Evolutionary conservation across 2,329 filamentous ascomycete genomes (phyloP).

Genomic region (Fusarium haematococcum): DNA sequence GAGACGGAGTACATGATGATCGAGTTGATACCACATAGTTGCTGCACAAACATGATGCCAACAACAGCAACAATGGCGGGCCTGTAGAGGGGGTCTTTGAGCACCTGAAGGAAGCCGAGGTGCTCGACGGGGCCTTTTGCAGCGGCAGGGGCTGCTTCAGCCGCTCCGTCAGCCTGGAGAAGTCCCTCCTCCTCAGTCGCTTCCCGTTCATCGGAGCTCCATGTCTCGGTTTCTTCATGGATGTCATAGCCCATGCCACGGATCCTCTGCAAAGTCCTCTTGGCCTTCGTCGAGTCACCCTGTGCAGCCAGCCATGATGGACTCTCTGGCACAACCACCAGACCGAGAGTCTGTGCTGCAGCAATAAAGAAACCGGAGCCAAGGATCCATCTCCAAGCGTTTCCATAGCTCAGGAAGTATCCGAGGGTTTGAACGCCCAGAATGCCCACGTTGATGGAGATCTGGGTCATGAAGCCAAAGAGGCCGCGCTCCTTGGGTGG

Average conservation of each 20-base stretch:
- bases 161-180: constrained; percentile 56
- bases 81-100: constrained; percentile 75
- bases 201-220: constrained; percentile 60
- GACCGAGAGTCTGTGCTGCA: constrained; percentile 72
- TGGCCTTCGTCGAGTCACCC: constrained; percentile 71
- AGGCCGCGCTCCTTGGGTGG: constrained; percentile 80
- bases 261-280: constrained; percentile 77
- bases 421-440: constrained; percentile 85
- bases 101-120: constrained; percentile 73
- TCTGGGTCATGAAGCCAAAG: constrained; percentile 87
- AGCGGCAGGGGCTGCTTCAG: constrained; percentile 32
- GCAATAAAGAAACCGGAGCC: constrained; percentile 78
- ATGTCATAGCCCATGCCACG: constrained; percentile 78
- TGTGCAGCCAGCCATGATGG: constrained; percentile 86
- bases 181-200: constrained; percentile 78
- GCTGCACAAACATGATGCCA: constrained; percentile 92
- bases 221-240: constrained; percentile 76
- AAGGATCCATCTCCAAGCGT: constrained; percentile 86
- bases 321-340: constrained; percentile 86
- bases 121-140: constrained; percentile 48
- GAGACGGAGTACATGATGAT: constrained; percentile 99
- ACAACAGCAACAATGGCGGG: constrained; percentile 85
- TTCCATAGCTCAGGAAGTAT: constrained; percentile 85
- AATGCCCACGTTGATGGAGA: constrained; percentile 94
- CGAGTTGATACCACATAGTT: constrained; percentile 94